A percentile compares a stretch with the other conserved stretches of the same genome.
phyloP scores from a whole-genome alignment of 2,329 filamentous ascomycete species.

The Pseudogymnoascus sp. region DNA sequence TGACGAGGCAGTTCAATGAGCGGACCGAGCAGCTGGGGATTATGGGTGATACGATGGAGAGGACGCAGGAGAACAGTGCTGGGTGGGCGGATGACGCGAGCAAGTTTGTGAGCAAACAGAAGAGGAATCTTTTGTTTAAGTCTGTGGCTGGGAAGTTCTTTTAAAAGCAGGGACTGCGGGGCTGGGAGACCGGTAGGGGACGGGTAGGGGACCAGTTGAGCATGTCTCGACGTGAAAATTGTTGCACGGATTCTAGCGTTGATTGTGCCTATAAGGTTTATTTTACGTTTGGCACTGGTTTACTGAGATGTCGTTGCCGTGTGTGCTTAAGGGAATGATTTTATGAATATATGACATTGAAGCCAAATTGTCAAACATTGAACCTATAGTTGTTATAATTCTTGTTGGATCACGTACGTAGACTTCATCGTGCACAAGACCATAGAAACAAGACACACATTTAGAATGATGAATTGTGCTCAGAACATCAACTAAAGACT shows the following conservation, averaged over 20 bases:
- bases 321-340: background rate
- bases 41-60: constrained; percentile 78
- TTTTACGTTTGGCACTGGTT: no score
- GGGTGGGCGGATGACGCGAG: constrained; percentile 82
- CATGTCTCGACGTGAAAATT: background rate
- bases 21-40: constrained; percentile 79
- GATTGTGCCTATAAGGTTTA: no score
- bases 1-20: constrained; percentile 81
- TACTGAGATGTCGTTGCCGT: no score
- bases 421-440: background rate
- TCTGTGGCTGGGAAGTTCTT: constrained; percentile 53
- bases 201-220: background rate
- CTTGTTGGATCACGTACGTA: background rate
- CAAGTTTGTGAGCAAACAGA: constrained; percentile 81
- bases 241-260: background rate
- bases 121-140: constrained; percentile 73
- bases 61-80: constrained; percentile 68
- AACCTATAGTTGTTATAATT: background rate
- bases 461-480: constrained; percentile 4
- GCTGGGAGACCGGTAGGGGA: background rate
- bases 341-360: background rate
- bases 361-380: background rate
- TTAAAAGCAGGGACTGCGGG: constrained; percentile 14
- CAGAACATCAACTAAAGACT: constrained; percentile 1
- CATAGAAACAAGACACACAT: background rate